A percentile compares a stretch with the other conserved stretches of the same genome.
Conservation (phyloP, 1,284 basidiomycete species). For the Leccinum variabile region DNA sequence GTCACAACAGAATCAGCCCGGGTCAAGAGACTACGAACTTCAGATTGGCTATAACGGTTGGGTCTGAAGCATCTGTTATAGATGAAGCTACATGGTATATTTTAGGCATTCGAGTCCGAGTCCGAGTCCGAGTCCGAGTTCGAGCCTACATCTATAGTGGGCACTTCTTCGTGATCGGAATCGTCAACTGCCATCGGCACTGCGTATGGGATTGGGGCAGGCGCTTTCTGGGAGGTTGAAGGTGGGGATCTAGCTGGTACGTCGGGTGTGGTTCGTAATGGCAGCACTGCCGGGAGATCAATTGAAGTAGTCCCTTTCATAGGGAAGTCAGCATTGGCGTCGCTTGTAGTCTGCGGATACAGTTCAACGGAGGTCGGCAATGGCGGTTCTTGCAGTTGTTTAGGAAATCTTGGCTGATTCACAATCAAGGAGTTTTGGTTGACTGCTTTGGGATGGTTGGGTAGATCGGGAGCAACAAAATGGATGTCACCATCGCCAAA, state of each 20-base stretch:
- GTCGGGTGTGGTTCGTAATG: conserved; percentile 1
- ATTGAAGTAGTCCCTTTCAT: not conserved
- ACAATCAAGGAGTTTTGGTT: conserved; percentile 3
- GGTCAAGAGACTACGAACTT: conserved; percentile 24
- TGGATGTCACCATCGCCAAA: conserved; percentile 7
- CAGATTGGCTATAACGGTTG: conserved; percentile 4
- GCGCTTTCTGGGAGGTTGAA: conserved; percentile 10
- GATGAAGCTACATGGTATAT: not conserved
- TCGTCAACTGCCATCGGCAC: conserved; percentile 30
- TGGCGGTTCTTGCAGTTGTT: conserved; percentile 4
- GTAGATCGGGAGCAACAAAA: not conserved
- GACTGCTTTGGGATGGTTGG: not conserved
- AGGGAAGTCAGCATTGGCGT: not conserved
- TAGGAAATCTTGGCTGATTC: conserved; percentile 1
- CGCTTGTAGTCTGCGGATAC: conserved; percentile 3
- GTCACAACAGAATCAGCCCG: conserved; percentile 16
- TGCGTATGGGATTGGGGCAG: not conserved
- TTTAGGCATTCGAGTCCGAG: conserved; percentile 32
- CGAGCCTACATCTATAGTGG: conserved; percentile 51
- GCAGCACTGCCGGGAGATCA: not conserved
- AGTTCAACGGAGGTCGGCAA: not conserved
- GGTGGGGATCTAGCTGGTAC: not conserved
- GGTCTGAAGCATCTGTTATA: not conserved
- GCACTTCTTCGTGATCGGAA: conserved; percentile 54
- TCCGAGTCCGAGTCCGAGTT: conserved; percentile 39